Evolutionary conservation across 2,329 filamentous ascomycete species (phyloP), one percentile per base, ranked within the genome.

Genomic region (Venturia oleaginea): DNA sequence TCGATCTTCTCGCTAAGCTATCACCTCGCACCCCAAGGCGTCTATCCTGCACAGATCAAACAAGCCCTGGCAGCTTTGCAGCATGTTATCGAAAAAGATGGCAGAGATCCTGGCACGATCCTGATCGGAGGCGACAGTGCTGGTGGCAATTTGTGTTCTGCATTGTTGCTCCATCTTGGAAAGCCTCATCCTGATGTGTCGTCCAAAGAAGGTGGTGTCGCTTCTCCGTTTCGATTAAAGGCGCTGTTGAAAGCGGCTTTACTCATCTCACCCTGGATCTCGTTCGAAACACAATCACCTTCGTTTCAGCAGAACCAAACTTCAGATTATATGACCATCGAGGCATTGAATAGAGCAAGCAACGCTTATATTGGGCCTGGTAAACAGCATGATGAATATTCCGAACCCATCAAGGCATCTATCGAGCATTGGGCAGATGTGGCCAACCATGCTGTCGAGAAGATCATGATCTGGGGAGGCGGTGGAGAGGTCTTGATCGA

Each of bases 1-100:
- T 77, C 82, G 24, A 72, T 81, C 59, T 78, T 86, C 61, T 72
- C 83, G 30, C 76, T 85, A 19, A 79, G 80, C 43, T 88, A 88
- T 72, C 81, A 80, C 30, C 78, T 86, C 19, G 78, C 83, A 0
- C 79, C 80, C 3, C 72, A 78, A 46, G 69, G 68, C n/a, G 70
- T 71, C 38, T 83, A 83, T 68, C 81, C 81, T 1, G 72, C 74
- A 6, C 79, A 82, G 67, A 72, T 83, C 10, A 71, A 74, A 66
- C 77, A 84, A 72, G 79, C 76, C 13, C 72, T 77, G 22, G 73
- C 76, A 43, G 71, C 76, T 17, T 69, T 83, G 19, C 69, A 74
- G 7, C 74, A 80, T 68, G 72, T 82, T 17, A 62, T 80, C 2
- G 69, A 76, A 19, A 72, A 68, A 1, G 69, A 75, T 57, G 70